Base-by-base conservation (phyloP, 768 basidiomycete genomes). In the Lactifluus piperatus region DNA sequence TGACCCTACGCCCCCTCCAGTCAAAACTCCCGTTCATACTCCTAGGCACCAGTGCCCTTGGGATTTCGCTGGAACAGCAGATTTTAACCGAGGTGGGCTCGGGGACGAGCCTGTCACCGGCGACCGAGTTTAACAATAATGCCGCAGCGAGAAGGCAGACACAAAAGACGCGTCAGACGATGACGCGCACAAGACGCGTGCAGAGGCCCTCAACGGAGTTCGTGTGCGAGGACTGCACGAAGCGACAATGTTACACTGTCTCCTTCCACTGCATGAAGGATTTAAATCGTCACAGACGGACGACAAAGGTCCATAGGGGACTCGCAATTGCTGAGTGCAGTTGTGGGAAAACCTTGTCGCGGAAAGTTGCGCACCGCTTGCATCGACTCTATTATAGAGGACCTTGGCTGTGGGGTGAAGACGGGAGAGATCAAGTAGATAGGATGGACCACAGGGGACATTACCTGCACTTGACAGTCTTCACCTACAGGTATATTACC, bases 161-260 rank as follows among this genome's bases (percentile, higher is more conserved):
- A 4, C 37, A 4, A 2, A 39, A 48, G 5, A 20, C 29, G 47
- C 27, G 47, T 29, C 27, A 18, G 47, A 29, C 27, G 47, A 20
- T 3, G 29, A 39, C 18, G 39, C 37, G n/a, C n/a, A n/a, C n/a
- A n/a, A n/a, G n/a, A n/a, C n/a, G n/a, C n/a, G n/a, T n/a, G n/a
- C n/a, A n/a, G n/a, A n/a, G n/a, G n/a, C n/a, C n/a, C n/a, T n/a
- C n/a, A n/a, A n/a, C n/a, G n/a, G n/a, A n/a, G n/a, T n/a, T n/a
- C n/a, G n/a, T n/a, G n/a, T n/a, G n/a, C n/a, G n/a, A n/a, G n/a
- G n/a, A n/a, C n/a, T n/a, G 50, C 24, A 51, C 50, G 13, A 18
- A 14, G 2, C 7, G 3, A 5, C 24, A 11, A 24, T 11, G 0
- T 2, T 13, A 0, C n/a, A 18, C 3, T 16, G 2, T 37, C 1